Evolutionary conservation across 768 basidiomycete genomes (phyloP).

Genomic region (Termitomyces sp.): DNA sequence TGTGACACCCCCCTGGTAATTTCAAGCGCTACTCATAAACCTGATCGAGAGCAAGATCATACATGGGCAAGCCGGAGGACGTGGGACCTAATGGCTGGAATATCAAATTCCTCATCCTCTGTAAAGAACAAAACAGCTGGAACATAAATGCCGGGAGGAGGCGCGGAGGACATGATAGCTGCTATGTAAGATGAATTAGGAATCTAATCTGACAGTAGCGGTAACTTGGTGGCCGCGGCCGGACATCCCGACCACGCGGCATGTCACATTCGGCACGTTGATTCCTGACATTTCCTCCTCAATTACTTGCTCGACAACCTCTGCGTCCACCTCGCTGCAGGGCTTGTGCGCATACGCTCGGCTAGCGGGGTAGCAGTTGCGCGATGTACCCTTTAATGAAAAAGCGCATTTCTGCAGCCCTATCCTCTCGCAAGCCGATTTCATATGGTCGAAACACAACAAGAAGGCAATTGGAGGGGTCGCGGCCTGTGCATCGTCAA

Average conservation of each 20-base stretch:
- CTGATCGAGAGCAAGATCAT: slow-evolving; percentile 20
- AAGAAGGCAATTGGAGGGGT: slow-evolving; percentile 26
- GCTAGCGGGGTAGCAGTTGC: slow-evolving; percentile 1
- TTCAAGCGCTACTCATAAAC: slow-evolving; percentile 14
- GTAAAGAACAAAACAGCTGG: slow-evolving; percentile 77
- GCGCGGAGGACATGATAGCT: slow-evolving; percentile 32
- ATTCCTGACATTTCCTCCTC: slow-evolving; percentile 1
- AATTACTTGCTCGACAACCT: neutral
- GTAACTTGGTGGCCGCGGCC: neutral
- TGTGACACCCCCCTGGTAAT: slow-evolving; percentile 61
- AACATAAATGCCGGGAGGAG: slow-evolving; percentile 71
- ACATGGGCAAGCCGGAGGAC: slow-evolving; percentile 73
- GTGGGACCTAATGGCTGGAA: slow-evolving; percentile 63
- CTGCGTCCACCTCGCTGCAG: neutral
- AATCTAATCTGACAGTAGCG: slow-evolving; percentile 20
- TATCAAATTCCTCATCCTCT: slow-evolving; percentile 67
- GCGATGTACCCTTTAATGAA: slow-evolving; percentile 19
- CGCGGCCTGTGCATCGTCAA: slow-evolving; percentile 52
- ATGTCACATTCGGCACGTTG: slow-evolving; percentile 11
- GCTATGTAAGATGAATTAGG: neutral
- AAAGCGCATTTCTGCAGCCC: slow-evolving; percentile 13
- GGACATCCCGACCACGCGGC: slow-evolving; percentile 11
- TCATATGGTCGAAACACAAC: slow-evolving; percentile 51
- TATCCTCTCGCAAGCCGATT: slow-evolving; percentile 40
- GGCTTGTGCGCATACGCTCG: neutral